These are phyloP conservation scores for Vitis hybrid DNA, from an alignment of 177 flowering plant species.

Conservation along the genomic window DNA sequence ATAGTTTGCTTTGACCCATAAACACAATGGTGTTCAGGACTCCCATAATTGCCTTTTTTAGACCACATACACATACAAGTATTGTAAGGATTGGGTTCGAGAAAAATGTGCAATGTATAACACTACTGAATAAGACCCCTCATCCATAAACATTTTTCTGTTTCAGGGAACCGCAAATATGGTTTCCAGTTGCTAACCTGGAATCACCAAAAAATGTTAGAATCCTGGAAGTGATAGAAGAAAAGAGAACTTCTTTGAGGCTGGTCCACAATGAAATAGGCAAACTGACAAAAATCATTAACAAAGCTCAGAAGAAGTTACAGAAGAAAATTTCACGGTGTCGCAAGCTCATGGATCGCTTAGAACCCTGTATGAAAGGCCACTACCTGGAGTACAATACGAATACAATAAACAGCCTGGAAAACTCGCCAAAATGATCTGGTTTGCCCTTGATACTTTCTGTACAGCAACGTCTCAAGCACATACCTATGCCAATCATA, in stretches of 20 bases:
- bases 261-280: neutral
- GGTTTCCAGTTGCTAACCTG: slow-evolving; percentile 31
- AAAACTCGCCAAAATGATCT: neutral
- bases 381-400: slow-evolving; percentile 1
- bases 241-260: slow-evolving; percentile 16
- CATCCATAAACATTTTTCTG: neutral
- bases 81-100: neutral
- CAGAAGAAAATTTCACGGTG: slow-evolving; percentile 7
- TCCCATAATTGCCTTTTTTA: too few relatives aligned
- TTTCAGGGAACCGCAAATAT: slow-evolving; percentile 38
- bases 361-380: slow-evolving; percentile 8
- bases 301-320: slow-evolving; percentile 17
- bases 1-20: too few relatives aligned
- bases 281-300: neutral
- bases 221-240: slow-evolving; percentile 11
- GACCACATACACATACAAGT: neutral
- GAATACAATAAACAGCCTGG: neutral
- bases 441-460: neutral
- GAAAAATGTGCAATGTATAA: too few relatives aligned
- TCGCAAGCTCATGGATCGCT: slow-evolving; percentile 10
- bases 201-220: slow-evolving; percentile 7
- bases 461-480: too few relatives aligned
- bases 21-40: too few relatives aligned
- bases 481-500: too few relatives aligned
- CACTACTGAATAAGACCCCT: too few relatives aligned